Conservation (phyloP, 352 stramenopile genomes). For the Phytophthora sp. region DNA sequence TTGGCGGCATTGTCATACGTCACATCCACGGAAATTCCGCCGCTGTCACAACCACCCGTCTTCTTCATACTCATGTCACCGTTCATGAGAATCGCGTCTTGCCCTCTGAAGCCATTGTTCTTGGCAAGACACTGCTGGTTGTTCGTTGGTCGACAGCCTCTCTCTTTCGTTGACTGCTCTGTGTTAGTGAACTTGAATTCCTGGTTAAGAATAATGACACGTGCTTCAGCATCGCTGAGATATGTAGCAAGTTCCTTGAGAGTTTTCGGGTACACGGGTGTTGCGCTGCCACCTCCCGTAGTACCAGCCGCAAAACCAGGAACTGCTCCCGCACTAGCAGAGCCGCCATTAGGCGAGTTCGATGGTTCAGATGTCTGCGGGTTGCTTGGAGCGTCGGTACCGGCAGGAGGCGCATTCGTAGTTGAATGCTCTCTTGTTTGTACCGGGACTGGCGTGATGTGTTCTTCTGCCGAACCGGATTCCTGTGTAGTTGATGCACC, state of each 20-base stretch:
- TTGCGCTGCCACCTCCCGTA: neutral
- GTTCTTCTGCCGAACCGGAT: neutral
- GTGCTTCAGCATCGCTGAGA: neutral
- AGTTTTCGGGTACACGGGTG: neutral
- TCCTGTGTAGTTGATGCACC: neutral
- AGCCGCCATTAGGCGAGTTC: no score
- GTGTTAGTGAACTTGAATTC: neutral
- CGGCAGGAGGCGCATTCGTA: neutral
- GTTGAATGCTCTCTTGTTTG: no score
- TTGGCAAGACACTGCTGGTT: neutral
- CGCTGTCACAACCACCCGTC: neutral
- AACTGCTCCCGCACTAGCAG: no score
- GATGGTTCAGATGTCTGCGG: no score
- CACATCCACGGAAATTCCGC: neutral
- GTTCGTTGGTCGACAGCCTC: neutral
- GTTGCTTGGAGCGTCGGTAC: no score
- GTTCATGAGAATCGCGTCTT: conserved; percentile 3
- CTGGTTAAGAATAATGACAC: neutral
- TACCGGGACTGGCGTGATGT: no score
- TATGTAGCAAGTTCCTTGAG: neutral
- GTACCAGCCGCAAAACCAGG: neutral
- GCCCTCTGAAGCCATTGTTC: neutral
- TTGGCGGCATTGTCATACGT: neutral
- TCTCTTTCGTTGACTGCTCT: neutral
- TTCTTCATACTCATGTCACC: no score